These are phyloP conservation scores for Penicillium silybi DNA, from an alignment of 495 filamentous ascomycete genomes.

Conservation along the genomic window DNA sequence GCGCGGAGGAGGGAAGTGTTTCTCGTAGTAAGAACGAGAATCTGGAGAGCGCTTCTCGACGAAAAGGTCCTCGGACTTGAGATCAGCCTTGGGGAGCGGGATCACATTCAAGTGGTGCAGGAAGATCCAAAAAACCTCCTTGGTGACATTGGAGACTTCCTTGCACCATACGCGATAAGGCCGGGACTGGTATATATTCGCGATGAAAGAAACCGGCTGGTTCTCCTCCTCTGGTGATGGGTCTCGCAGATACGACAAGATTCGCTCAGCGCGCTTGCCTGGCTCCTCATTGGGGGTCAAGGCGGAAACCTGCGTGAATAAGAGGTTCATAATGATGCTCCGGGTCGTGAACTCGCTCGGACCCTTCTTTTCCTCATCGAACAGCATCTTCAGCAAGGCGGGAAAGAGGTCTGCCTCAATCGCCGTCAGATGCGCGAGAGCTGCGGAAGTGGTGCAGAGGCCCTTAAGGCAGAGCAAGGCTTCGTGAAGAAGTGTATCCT, in stretches of 20 bases:
- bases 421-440: slow-evolving; percentile 71
- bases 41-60: slow-evolving; percentile 16
- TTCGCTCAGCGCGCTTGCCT: slow-evolving; percentile 55
- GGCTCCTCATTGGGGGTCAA: slow-evolving; percentile 46
- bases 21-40: slow-evolving; percentile 29
- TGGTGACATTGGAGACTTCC: slow-evolving; percentile 86
- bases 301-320: slow-evolving; percentile 78
- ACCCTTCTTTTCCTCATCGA: slow-evolving; percentile 95
- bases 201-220: slow-evolving; percentile 78
- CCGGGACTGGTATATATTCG: slow-evolving; percentile 78
- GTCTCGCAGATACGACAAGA: slow-evolving; percentile 78
- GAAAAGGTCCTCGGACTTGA: slow-evolving; percentile 27
- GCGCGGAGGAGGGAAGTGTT: slow-evolving; percentile 81
- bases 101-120: slow-evolving; percentile 89
- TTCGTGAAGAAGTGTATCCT: slow-evolving; percentile 89
- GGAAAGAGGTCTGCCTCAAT: slow-evolving; percentile 83
- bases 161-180: slow-evolving; percentile 94
- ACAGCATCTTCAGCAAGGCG: slow-evolving; percentile 80
- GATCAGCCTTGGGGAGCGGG: slow-evolving; percentile 40
- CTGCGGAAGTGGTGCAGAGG: slow-evolving; percentile 84
- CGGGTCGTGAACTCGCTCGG: slow-evolving; percentile 94
- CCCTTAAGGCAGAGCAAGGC: slow-evolving; percentile 91
- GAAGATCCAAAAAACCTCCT: slow-evolving; percentile 99
- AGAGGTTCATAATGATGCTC: slow-evolving; percentile 75
- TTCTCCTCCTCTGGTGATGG: slow-evolving; percentile 70